Base-by-base conservation (phyloP, 495 filamentous ascomycete genomes). In the Podospora pseudopauciseta region DNA sequence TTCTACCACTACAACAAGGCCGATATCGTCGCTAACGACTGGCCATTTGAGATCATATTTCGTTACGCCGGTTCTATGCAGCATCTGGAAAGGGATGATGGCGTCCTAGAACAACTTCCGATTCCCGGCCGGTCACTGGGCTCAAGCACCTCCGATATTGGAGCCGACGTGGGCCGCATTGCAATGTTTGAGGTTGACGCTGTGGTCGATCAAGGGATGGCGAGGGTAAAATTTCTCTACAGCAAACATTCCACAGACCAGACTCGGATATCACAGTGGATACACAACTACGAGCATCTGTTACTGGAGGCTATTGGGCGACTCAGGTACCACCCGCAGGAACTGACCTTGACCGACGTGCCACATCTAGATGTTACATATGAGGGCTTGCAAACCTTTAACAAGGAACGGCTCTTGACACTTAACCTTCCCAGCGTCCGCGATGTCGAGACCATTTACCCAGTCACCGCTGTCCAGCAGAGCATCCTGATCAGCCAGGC, bases 21-120 rank as follows among this genome's bases (percentile, higher is more conserved):
- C 4, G 78, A 83, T 53, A 60, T 81, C 32, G 83, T 82, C 55
- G 67, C 73, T 26, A 85, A 84, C 3, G 79, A 84, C 61, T 86
- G 81, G 75, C 89, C 89, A 5, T 85, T 91, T 68, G 90, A 92
- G 75, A 85, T 92, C 53, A 85, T 86, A 2, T 91, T 92, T 75
- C 90, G 89, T 70, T 91, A 92, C 68, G 81, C 88, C 15, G 90
- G 88, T 0, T 82, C 87, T 19, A 80, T 87, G 68, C 87, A 89
- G 63, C 85, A 88, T 66, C 72, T 91, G 0, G 87, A 89, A 75
- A 81, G 86, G 30, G 79, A 84, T 23, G 87, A 88, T 63, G 84
- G 86, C 5, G 78, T 92, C 0, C 84, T 92, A 70, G 84, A 87
- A 64, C 84, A 87, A 28, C 79, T 83, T 7, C 80, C 86, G 19